Conservation (phyloP, 805 yeast genomes). For the Wickerhamiella kurtzmanii region DNA sequence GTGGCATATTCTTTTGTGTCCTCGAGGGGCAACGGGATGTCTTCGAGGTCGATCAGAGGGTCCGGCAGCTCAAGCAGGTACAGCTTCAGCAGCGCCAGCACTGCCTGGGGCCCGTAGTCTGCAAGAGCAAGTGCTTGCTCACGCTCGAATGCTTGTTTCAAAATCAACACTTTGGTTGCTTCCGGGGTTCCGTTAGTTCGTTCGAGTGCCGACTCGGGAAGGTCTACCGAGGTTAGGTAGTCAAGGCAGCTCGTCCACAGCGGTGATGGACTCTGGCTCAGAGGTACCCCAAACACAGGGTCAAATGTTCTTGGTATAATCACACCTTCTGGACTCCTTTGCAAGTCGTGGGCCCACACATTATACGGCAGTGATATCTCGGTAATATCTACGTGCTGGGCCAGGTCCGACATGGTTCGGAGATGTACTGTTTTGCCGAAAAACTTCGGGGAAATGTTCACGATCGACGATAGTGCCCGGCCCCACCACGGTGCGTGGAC, state of each 20-base stretch:
- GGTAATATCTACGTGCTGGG: constrained; percentile 58
- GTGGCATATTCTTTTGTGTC: constrained; percentile 37
- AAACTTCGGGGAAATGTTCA: constrained; percentile 34
- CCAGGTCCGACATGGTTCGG: constrained; percentile 38
- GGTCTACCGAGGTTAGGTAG: constrained; percentile 8
- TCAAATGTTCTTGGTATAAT: constrained; percentile 35
- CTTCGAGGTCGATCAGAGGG: constrained; percentile 40
- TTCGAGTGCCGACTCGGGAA: constrained; percentile 4
- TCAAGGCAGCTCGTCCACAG: constrained; percentile 21
- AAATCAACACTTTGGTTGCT: constrained; percentile 13
- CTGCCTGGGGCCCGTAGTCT: constrained; percentile 43
- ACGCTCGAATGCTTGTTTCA: constrained; percentile 27
- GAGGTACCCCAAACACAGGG: constrained; percentile 24
- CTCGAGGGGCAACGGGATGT: constrained; percentile 39
- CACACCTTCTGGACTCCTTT: constrained; percentile 30
- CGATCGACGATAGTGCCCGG: constrained; percentile 38
- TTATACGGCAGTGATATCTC: constrained; percentile 60
- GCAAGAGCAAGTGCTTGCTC: constrained; percentile 40
- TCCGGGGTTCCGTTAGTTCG: constrained; percentile 8
- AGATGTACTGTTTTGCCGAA: constrained; percentile 34
- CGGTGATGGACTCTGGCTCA: constrained; percentile 15
- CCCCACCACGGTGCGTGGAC: constrained; percentile 90
- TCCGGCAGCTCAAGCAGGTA: constrained; percentile 39
- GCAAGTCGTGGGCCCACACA: constrained; percentile 56
- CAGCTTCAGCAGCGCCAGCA: constrained; percentile 33